Evolutionary conservation across 768 basidiomycete genomes (phyloP).

Genomic region (Sistotremastrum niveocremeum): DNA sequence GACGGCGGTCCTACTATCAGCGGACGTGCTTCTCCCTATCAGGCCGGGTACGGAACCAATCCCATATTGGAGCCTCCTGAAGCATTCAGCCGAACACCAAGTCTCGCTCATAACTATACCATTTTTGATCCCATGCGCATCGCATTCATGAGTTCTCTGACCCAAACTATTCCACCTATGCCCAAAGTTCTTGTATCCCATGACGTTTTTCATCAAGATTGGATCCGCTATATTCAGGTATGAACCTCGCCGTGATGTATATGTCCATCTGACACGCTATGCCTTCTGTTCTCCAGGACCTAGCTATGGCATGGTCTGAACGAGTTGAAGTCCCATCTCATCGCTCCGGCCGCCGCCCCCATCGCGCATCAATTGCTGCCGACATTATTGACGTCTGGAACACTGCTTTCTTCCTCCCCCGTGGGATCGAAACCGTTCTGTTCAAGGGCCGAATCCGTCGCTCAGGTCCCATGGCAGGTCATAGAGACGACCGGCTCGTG

Average conservation of each 20-base stretch:
- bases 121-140: constrained; percentile 61
- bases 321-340: constrained; percentile 49
- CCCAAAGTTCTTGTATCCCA: constrained; percentile 59
- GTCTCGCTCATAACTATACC: constrained; percentile 50
- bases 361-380: constrained; percentile 45
- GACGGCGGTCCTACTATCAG: not conserved
- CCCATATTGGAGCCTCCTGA: constrained; percentile 42
- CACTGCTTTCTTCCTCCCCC: constrained; percentile 53
- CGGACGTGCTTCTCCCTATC: constrained; percentile 22
- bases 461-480: constrained; percentile 47
- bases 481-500: constrained; percentile 41
- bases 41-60: constrained; percentile 11
- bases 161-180: constrained; percentile 55
- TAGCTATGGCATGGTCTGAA: constrained; percentile 66
- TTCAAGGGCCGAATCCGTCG: constrained; percentile 69
- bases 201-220: constrained; percentile 67
- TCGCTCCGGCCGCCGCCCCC: constrained; percentile 35
- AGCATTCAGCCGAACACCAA: constrained; percentile 62
- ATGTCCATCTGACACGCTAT: not conserved
- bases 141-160: constrained; percentile 65
- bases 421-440: constrained; percentile 69
- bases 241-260: constrained; percentile 10
- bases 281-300: constrained; percentile 32
- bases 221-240: constrained; percentile 69
- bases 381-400: constrained; percentile 78